Conservation (phyloP, 805 yeast species). For the Metschnikowia arizonensis region DNA sequence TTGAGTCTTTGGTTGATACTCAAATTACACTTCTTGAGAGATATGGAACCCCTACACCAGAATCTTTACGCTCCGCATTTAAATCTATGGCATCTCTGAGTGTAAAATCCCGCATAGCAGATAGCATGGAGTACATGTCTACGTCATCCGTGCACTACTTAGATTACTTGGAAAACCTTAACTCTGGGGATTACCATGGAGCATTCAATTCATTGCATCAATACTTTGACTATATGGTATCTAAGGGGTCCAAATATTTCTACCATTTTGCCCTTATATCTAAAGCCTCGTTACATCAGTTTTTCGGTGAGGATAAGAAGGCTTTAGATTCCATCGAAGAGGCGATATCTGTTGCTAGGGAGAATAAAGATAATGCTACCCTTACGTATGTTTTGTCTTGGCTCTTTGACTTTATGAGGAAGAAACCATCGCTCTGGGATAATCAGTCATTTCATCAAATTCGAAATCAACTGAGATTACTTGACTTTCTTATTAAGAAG, state of each 20-base stretch:
- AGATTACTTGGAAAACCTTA: constrained; percentile 55
- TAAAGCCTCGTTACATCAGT: constrained; percentile 66
- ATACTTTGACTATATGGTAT: constrained; percentile 74
- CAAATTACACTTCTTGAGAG: constrained; percentile 51
- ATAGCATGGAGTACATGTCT: not conserved
- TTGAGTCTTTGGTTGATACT: constrained; percentile 44
- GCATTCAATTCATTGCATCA: constrained; percentile 48
- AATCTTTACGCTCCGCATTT: constrained; percentile 39
- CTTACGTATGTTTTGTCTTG: constrained; percentile 69
- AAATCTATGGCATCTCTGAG: constrained; percentile 41
- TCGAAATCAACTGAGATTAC: constrained; percentile 59
- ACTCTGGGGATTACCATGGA: constrained; percentile 57
- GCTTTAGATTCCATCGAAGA: constrained; percentile 81
- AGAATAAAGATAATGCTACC: constrained; percentile 70
- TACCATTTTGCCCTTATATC: constrained; percentile 77
- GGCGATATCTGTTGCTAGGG: constrained; percentile 84
- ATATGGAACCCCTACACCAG: constrained; percentile 26
- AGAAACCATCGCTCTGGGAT: constrained; percentile 55
- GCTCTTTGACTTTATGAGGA: constrained; percentile 66
- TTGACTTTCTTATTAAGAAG: constrained; percentile 55
- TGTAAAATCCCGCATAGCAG: constrained; percentile 17
- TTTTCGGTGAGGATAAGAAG: constrained; percentile 59
- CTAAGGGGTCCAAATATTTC: constrained; percentile 56
- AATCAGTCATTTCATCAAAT: constrained; percentile 43
- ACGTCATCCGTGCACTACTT: constrained; percentile 44